Base-by-base conservation (phyloP, 2,329 filamentous ascomycete species). In the Knufia petricola region DNA sequence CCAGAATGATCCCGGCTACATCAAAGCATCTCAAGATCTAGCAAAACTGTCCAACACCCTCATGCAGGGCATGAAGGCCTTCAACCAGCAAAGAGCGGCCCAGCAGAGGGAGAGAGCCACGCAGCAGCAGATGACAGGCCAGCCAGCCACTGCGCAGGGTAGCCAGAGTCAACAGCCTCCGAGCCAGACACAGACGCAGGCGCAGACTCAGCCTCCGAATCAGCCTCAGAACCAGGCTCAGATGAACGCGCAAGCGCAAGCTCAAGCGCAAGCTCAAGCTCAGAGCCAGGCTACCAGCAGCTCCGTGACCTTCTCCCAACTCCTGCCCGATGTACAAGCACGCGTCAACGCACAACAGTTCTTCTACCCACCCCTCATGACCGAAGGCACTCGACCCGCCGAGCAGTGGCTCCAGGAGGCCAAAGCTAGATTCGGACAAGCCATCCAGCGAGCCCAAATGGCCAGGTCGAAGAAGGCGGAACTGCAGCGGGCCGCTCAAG, bases 21-120 rank as follows among this genome's bases (percentile, higher is more conserved):
- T 68, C 49, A 64, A 65, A 36, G 75, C 73, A 10, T 70, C 73
- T 44, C 63, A 67, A 23, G 75, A 74, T 54, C 67, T 80, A 17
- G 66, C 70, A 12, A 68, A 74, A 50, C 67, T 74, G 42, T 76
- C 74, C 6, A 61, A 67, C 45, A 71, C 66, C 50, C 64, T 77
- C 49, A 79, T 77, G 67, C 69, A 69, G 47, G 71, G 69, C 37
- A 70, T 72, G 63, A 69, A 67, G 55, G 60, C 69, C 54, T 75
- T 69, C 60, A 65, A 51, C 21, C 36, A 47, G 42, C 41, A 50
- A 41, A 44, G 52, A 31, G 32, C 43, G 10, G 26, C 26, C 6
- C 6, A 6, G 26, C 49, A 47, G 37, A 21, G 26, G 43, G 37
- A 45, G 17, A 32, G 46, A 28, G 13, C 26, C 12, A 62, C 63